Evolutionary conservation across 805 yeast species (phyloP), one percentile per base, ranked within the genome.

Genomic region (Isabelozyma gotoi): DNA sequence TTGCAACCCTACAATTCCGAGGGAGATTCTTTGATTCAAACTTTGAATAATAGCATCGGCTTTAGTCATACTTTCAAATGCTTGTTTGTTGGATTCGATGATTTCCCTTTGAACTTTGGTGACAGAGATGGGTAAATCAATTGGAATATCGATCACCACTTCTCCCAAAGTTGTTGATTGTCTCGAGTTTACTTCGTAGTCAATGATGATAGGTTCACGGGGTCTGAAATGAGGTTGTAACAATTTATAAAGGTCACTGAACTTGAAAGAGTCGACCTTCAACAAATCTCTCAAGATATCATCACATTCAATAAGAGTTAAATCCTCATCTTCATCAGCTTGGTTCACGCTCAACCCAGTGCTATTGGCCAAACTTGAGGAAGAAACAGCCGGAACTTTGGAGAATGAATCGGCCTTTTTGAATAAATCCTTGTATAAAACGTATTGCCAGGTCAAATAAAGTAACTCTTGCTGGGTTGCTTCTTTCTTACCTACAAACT

Each of bases 381-480:
- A 55, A 3, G 71, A 57, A 6, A 71, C 71, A 1, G 75, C 75
- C 6, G 73, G 67, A 5, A 72, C 72, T 48, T 56, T 59, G 19
- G 65, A 51, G 41, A 59, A 57, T 14, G 56, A 41, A 19, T 61
- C 66, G 5, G 58, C 52, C 35, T 59, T 63, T 33, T 57, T 58
- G 47, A 70, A 62, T 59, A 88, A 66, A 49, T 81, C 78, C 59
- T 85, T 85, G 61, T 78, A 78, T 52, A 85, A 78, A 15, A 81
- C 76, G 58, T 88, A 89, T 62, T 85, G 89, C 89, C 95, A 89
- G 31, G 88, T 63, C 8, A 82, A 76, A 53, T 80, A 90, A 36
- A 87, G 84, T 37, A 88, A 81, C 43, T 88, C 96, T 46, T 92
- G 95, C 60, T 90, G 90, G 4, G 95, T 84, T 24, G 87, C 84